Evolutionary conservation across 2,329 filamentous ascomycete species (phyloP), one percentile per base, ranked within the genome.

Genomic region (Colletotrichum ledebouriae): DNA sequence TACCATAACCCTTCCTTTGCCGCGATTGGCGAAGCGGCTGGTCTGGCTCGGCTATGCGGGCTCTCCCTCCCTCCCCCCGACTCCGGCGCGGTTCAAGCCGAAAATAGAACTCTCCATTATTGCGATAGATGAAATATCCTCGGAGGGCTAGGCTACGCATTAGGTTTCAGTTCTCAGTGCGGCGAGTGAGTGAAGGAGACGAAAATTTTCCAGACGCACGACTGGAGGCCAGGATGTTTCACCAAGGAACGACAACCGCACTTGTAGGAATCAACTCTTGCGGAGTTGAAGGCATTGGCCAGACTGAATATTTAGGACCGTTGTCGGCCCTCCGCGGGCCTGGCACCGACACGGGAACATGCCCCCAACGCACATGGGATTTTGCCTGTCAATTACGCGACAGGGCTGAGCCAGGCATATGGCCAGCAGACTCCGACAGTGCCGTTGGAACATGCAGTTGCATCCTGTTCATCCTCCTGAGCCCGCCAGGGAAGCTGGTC

Each of bases 81-180:
- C 11, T 44, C 34, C 65, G 61, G 41, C 61, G 62, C 49, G 61
- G 49, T 57, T 37, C 37, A 61, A 34, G 55, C 44, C 55, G 15
- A 56, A 65, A 59, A 59, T 59, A 56, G 61, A 49, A 65, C 47
- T 20, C 47, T 49, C 13, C 33, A 34, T 59, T 44, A 59, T 49
- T 65, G 47, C 47, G 37, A 42, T 15, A 46, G 17, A 61, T 61
- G 49, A 53, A 37, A 17, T 37, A 63, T 57, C 49, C 58, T 33
- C 58, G 46, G 57, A 34, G 47, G 41, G 7, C 25, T 22, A 37
- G 47, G 37, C 11, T 25, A 20, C 34, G 41, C 44, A 58, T 34
- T 22, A n/a, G 64, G 63, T 63, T 63, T 67, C 64, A 67, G 46
- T 47, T 47, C 34, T 33, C 42, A 47, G 29, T 56, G 34, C 20